Evolutionary conservation across 2,329 filamentous ascomycete genomes (phyloP).

Genomic region (Alternaria alternata): DNA sequence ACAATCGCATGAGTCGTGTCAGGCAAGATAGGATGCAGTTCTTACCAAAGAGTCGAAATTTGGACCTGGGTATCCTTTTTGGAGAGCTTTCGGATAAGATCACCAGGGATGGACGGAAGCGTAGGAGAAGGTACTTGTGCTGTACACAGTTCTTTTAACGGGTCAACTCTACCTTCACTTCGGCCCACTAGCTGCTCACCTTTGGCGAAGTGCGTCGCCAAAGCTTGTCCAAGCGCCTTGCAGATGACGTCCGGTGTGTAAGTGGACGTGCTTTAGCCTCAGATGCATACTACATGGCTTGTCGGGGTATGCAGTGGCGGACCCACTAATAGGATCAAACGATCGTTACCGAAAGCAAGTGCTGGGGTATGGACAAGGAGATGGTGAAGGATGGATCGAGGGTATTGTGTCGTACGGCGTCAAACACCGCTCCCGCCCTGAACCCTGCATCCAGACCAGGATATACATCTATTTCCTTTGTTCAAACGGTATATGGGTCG

Average conservation of each 20-base stretch:
- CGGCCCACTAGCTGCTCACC: conserved; percentile 34
- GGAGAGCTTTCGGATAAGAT: neutral
- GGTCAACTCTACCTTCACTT: conserved; percentile 24
- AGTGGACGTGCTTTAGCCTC: conserved; percentile 33
- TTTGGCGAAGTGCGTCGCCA: conserved; percentile 37
- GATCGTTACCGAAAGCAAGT: conserved; percentile 25
- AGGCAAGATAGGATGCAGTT: conserved; percentile 2
- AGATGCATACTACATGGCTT: conserved; percentile 38
- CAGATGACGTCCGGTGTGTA: conserved; percentile 43
- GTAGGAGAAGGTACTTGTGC: conserved; percentile 25
- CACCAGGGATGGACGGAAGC: conserved; percentile 13
- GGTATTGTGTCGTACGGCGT: conserved; percentile 43
- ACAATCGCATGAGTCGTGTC: neutral
- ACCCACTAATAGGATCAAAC: conserved; percentile 34
- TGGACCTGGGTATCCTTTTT: neutral
- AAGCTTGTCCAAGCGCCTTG: conserved; percentile 44
- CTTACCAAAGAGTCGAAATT: neutral
- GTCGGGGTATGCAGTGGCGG: conserved; percentile 24
- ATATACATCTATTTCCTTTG: conserved; percentile 24
- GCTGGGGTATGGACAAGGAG: conserved; percentile 30
- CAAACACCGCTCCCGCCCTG: conserved; percentile 42
- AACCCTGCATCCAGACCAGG: conserved; percentile 37
- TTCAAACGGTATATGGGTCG: conserved; percentile 4
- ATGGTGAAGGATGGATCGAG: conserved; percentile 43
- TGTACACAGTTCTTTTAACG: conserved; percentile 28